Base-by-base conservation (phyloP, 2,329 filamentous ascomycete species). In the Phialocephala subalpina region DNA sequence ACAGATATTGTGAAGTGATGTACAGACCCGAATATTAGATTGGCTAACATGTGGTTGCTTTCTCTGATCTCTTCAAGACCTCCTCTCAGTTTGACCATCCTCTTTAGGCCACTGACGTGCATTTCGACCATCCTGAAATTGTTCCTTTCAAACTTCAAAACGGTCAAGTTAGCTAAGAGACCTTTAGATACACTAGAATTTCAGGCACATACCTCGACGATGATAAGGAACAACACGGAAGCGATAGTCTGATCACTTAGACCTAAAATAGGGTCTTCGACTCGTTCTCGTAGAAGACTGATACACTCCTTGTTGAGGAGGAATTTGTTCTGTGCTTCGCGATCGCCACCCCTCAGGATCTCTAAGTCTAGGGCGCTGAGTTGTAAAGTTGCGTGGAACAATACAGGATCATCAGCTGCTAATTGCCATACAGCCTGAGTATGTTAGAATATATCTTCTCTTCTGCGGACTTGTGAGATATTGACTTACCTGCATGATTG, bases 261-360 rank as follows among this genome's bases (percentile, higher is more conserved):
- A 22, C 63, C 55, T 18, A 58, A n/a, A 2, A 53, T 1, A 38
- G 52, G 40, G 53, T 62, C 53, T 36, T 65, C 63, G 14, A 65
- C 59, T 33, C 58, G 52, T 25, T 65, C 12, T 42, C 63, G 25
- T 4, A 65, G 53, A 2, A 62, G 59, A 12, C 58, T 45, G n/a
- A 65, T 62, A 35, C 63, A 65, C 40, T 65, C 63, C 40, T 52
- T 62, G 8, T 62, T 58, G 8, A 65, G 35, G n/a, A 65, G 45
- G 5, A 62, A 16, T 29, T 65, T 65, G 16, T 58, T 58, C 20
- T 53, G 38, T n/a, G 42, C 38, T 16, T 40, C 33, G 6, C 38
- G 27, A 8, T 60, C 20, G 3, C 58, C 63, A 22, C 53, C 35
- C 18, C 29, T 2, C 40, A 40, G 33, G 20, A 42, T 18, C 8